Base-by-base conservation (phyloP, 2,329 filamentous ascomycete species). In the Didymella keratinophila region DNA sequence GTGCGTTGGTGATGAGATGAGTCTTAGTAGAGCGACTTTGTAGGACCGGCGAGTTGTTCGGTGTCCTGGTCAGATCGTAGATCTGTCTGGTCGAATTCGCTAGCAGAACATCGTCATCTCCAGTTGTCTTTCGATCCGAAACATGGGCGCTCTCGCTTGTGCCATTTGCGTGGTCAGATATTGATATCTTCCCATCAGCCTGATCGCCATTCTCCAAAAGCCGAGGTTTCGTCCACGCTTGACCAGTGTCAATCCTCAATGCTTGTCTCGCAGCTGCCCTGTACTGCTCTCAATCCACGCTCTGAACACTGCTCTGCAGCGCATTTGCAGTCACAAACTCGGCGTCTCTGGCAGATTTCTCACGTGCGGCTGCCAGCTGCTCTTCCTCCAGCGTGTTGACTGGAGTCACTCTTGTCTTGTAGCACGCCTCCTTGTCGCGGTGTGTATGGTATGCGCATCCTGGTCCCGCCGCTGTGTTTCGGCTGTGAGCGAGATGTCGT, bases 211-310 rank as follows among this genome's bases (percentile, higher is more conserved):
- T 3, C 12, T 39, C n/a, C 10, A 42, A 4, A 27, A 7, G 20
- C 7, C 18, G 39, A 36, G 20, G 23, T 11, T n/a, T 18, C 3
- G 25, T 12, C 41, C 48, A 36, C 3, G 20, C 27, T n/a, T 28
- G 41, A n/a, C 42, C 42, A 8, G 42, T 57, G 12, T 51, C 23
- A 4, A 44, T 12, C 14, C 27, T 20, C 27, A 52, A 21, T 4
- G 10, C n/a, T 10, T 11, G 47, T 18, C 30, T 44, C 5, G 27
- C 43, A 37, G 37, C 27, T 10, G 37, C 30, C 9, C 36, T 37
- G 18, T 32, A 25, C 21, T 44, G 25, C 23, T 36, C 32, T 49
- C 50, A 45, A 25, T 58, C 44, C 1, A 58, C 11, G n/a, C 18
- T 53, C 5, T 45, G 27, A 6, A 58, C 20, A 2, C 34, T 16